A percentile compares a stretch with the other conserved stretches of the same genome.
Evolutionary conservation across 2,329 filamentous ascomycete species (phyloP).

Genomic region (Apiospora rasikravindrae): DNA sequence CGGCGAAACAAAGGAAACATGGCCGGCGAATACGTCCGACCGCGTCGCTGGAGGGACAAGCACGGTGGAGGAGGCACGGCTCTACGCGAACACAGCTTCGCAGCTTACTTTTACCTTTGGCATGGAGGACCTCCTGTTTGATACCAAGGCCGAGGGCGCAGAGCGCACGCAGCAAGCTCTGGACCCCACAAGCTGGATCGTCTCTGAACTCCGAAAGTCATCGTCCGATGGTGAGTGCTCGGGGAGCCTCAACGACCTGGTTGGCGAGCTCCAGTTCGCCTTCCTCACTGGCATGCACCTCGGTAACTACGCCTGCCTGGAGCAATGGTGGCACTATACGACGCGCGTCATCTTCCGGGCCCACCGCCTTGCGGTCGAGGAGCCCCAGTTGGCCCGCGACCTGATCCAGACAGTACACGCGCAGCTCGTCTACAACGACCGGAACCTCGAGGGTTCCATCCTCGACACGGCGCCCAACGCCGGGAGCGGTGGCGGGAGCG

Average conservation of each 20-base stretch:
- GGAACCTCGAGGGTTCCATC: slow-evolving; percentile 53
- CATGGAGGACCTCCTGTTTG: slow-evolving; percentile 36
- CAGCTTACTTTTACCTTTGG: slow-evolving; percentile 36
- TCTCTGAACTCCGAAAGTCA: slow-evolving; percentile 35
- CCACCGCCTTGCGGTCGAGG: slow-evolving; percentile 47
- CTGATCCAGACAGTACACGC: slow-evolving; percentile 58
- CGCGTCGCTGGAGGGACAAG: slow-evolving; percentile 50
- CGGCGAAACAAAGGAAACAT: slow-evolving; percentile 45
- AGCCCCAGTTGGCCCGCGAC: slow-evolving; percentile 50
- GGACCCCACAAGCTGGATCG: slow-evolving; percentile 53
- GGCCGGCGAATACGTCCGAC: slow-evolving; percentile 61
- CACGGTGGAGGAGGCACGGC: slow-evolving; percentile 47
- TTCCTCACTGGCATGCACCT: slow-evolving; percentile 63
- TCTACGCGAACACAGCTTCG: slow-evolving; percentile 38
- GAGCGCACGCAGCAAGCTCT: slow-evolving; percentile 39
- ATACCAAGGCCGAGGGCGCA: slow-evolving; percentile 31
- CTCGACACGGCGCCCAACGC: slow-evolving; percentile 42
- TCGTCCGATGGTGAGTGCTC: background rate
- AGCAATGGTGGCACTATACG: slow-evolving; percentile 66
- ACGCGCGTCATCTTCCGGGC: slow-evolving; percentile 58
- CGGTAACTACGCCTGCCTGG: slow-evolving; percentile 62
- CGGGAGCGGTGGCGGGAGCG: slow-evolving; percentile 35
- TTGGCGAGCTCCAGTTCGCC: slow-evolving; percentile 66
- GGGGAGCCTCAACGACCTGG: slow-evolving; percentile 45
- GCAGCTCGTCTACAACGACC: slow-evolving; percentile 60